Evolutionary conservation across 495 filamentous ascomycete species (phyloP), one percentile per base, ranked within the genome.

Genomic region (Penicillium verhagenii): DNA sequence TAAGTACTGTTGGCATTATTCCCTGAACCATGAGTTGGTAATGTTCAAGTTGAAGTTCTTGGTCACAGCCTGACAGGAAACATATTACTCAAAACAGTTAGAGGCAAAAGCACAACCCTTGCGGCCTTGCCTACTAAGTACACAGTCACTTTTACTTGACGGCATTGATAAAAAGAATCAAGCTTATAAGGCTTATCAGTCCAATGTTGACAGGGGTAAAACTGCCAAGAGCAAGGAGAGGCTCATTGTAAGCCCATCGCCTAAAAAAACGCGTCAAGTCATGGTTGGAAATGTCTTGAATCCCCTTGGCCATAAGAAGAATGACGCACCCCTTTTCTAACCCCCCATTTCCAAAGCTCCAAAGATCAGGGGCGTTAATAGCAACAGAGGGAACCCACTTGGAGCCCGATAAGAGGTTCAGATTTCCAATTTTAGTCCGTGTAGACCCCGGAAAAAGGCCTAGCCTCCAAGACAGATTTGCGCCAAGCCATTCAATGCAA

Each of bases 401-500:
- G 18, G 21, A 23, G n/a, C 13, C 14, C 28, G 50, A 45, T 53
- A 53, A 46, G 50, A 23, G 11, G 26, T 43, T 39, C n/a, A 18
- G 26, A 26, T 25, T 18, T 47, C 14, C 19, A 33, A 48, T 48
- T 20, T 42, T 26, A 8, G 14, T 8, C 10, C 23, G 31, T 33
- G 43, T 7, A 47, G 46, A 53, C 48, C 19, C 24, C n/a, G 33
- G 42, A 54, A 52, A 50, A 53, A 48, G 42, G 31, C 14, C 45
- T 48, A 56, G 53, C 35, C 53, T 55, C 14, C 18, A 20, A 35
- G 37, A 24, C 40, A 37, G 40, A 50, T 58, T 14, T 25, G n/a
- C 31, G 64, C 56, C 61, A 65, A 65, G 64, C 45, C 47, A 50
- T 29, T 50, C 51, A 48, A 56, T 57, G 3, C 58, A 35, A 57